Evolutionary conservation across 2,329 filamentous ascomycete genomes (phyloP), one percentile per base, ranked within the genome.

Genomic region (Sporothrix luriei): DNA sequence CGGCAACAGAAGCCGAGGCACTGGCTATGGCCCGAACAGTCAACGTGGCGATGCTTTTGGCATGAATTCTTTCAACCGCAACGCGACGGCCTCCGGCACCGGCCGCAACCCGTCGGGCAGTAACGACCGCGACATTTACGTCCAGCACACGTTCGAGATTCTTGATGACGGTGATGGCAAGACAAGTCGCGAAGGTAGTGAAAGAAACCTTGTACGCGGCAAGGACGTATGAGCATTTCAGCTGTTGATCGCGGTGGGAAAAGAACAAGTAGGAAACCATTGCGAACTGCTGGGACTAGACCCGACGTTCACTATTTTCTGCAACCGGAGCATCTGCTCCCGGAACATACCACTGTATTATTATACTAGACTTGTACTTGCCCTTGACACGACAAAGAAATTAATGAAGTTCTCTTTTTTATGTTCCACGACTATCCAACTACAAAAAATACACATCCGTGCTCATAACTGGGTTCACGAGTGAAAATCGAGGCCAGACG

Each of bases 21-120:
- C 43, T 16, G 38, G 38, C n/a, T 61, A 61, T 21, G 57, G 4
- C 13, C n/a, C 9, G n/a, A 61, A 61, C 38, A 61, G 57, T 38
- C 57, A 61, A 38, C 57, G 57, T 10, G 40, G 11, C n/a, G 57
- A 61, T 7, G 19, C 57, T 1, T 61, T 43, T 19, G 57, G 57
- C 38, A 43, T 61, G 57, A 61, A 46, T n/a, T 61, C 57, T 10
- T 61, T 61, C 57, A 61, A 43, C 57, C 57, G 57, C 57, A 61
- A 61, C 6, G 57, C 57, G n/a, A 61, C 46, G 38, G 57, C 57
- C 5, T 61, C 55, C 38, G 40, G 57, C n/a, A 61, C 57, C 38
- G 57, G 57, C 38, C 57, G 57, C n/a, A 61, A 46, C 57, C 38
- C 57, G 4, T 26, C 38, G 4, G 57, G 57, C 38, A 61, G 38